Conservation (phyloP, 2,329 filamentous ascomycete genomes). For the Fusarium sp. region DNA sequence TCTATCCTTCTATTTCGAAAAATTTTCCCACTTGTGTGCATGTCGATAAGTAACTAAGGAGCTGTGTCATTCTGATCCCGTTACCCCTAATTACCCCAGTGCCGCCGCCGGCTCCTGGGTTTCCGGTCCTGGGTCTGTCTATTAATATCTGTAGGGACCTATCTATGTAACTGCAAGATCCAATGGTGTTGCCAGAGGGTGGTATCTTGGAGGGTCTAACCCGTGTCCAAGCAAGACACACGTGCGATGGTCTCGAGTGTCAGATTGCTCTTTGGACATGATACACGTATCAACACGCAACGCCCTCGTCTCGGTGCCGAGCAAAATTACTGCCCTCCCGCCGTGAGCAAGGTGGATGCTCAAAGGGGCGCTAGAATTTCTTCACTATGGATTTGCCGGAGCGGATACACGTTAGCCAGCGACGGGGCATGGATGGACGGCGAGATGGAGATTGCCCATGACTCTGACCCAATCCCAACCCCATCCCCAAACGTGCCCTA, state of each 20-base stretch:
- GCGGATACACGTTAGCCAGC: constrained; percentile 16
- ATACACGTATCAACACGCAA: neutral
- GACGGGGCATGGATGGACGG: constrained; percentile 17
- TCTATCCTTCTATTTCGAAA: constrained; percentile 23
- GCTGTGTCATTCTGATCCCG: constrained; percentile 16
- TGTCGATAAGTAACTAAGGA: neutral
- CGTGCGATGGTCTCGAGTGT: neutral
- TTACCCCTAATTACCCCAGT: constrained; percentile 29
- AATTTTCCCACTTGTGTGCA: neutral
- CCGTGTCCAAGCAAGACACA: neutral
- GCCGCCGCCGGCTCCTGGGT: constrained; percentile 16
- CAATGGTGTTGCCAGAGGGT: neutral
- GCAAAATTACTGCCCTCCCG: neutral
- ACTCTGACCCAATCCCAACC: constrained; percentile 18
- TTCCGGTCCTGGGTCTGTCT: neutral
- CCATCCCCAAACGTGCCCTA: constrained; percentile 26
- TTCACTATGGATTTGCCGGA: constrained; percentile 20
- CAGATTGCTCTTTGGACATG: neutral
- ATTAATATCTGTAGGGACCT: neutral
- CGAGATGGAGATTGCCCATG: constrained; percentile 31
- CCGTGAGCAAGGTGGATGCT: constrained; percentile 23
- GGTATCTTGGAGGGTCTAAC: neutral
- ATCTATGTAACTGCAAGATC: neutral
- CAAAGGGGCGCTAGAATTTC: constrained; percentile 25
- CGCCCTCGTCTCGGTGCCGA: neutral